Evolutionary conservation across 371 early-diverging fungal species (phyloP).

Genomic region (Mucor circinelloides): DNA sequence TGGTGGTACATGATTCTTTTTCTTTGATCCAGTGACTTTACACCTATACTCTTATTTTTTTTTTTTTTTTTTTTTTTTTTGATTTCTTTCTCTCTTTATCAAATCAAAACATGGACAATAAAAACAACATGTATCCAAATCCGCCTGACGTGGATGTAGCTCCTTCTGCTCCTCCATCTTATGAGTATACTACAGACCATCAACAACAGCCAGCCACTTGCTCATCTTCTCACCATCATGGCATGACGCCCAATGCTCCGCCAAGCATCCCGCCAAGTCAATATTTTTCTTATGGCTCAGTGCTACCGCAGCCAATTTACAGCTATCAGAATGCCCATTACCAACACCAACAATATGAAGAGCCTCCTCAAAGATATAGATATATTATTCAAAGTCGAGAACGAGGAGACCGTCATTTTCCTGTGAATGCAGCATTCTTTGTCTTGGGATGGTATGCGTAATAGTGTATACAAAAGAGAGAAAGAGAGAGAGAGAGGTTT

Average conservation of each 20-base stretch:
- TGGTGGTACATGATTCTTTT: neutral
- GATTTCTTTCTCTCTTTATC: neutral
- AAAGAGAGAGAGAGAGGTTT: neutral
- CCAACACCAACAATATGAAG: neutral
- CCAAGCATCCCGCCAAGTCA: neutral
- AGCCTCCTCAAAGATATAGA: neutral
- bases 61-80: neutral
- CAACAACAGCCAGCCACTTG: neutral
- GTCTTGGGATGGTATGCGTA: slow-evolving; percentile 24
- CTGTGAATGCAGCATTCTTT: slow-evolving; percentile 12
- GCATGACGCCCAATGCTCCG: neutral
- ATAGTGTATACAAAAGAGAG: neutral
- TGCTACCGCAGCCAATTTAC: neutral
- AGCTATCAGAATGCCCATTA: neutral
- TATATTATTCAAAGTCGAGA: neutral
- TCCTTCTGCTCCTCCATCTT: neutral
- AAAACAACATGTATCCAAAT: neutral
- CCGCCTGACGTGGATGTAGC: neutral
- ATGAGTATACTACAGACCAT: neutral
- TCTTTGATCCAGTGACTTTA: neutral
- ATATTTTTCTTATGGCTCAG: neutral
- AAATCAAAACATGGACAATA: neutral
- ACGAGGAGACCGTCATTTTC: slow-evolving; percentile 5
- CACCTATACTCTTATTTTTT: neutral
- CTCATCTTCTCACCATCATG: neutral